Evolutionary conservation across 495 filamentous ascomycete genomes (phyloP), one percentile per base, ranked within the genome.

Genomic region (Penicillium steckii): DNA sequence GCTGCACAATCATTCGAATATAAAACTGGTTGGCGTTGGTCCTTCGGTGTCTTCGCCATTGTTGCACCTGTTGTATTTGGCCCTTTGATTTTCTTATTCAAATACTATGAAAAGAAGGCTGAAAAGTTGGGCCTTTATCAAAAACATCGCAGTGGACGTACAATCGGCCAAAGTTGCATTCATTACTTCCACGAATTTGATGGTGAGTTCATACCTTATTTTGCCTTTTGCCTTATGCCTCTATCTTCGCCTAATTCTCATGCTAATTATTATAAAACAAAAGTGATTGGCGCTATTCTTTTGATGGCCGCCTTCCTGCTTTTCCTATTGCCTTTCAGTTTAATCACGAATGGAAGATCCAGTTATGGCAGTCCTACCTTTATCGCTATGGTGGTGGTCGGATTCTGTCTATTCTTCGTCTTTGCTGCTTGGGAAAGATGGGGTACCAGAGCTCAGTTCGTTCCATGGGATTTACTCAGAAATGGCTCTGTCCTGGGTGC

Each of bases 401-500:
- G 86, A 19, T 62, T 79, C 52, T 38, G 72, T 1, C 65, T 84
- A 3, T 62, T 87, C 27, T 68, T 85, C 32, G 72, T 70, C 35
- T 88, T 90, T 50, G 75, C 65, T 2, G 50, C 83, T 1, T 86
- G 76, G 68, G 87, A 89, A 64, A 75, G 73, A 53, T 79, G 61
- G 62, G 48, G 77, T 40, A 75, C 86, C 9, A 76, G 79, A 45
- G 60, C 62, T 19, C 76, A 78, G 8, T 86, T 90, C 59, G 74
- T 90, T 33, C 75, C 76, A 17, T 86, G 78, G 60, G 66, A 79
- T 26, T 71, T 88, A 2, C 68, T 90, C 46, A 76, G 64, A 48
- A 79, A 86, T 48, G 83, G 84, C 32, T 88, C 85, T 44, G 80
- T 89, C 23, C 53, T 86, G 0, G 83, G 83, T 19, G 82, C 85